Base-by-base conservation (phyloP, 2,329 filamentous ascomycete species). In the Ophiocordyceps sinensis region DNA sequence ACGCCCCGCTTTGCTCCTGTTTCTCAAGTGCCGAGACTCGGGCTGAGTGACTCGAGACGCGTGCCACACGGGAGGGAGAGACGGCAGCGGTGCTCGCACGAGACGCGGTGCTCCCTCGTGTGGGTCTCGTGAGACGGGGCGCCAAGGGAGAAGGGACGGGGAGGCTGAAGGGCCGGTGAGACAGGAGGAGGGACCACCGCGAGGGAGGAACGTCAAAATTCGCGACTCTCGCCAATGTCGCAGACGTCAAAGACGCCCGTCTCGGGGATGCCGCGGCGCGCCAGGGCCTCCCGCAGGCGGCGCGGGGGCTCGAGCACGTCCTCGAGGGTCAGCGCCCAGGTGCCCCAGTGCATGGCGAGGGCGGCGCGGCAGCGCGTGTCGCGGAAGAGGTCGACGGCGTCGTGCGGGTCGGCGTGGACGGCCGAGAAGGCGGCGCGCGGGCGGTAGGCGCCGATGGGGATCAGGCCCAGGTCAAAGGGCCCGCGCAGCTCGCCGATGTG, bases 261-360 rank as follows among this genome's bases (percentile, higher is more conserved):
- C 59, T 88, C 82, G 0, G 73, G 65, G 1, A 93, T 56, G 0
- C 75, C 77, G 51, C 78, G 79, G 52, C 70, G 72, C 51, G 65
- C 71, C 55, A 94, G 61, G 3, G 87, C 87, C 55, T 83, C 68
- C 58, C 70, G 80, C 45, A 95, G 63, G 56, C 83, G 62, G 57
- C 59, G 64, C 2, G 87, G 86, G 37, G 89, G 89, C 63, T 94
- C 87, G 43, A 88, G 58, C 1, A 94, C 82, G 44, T 88, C 82
- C 60, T 96, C 89, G 45, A 77, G 70, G 0, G 88, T 94, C 50
- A 94, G 61, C 1, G 85, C 79, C 86, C 88, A 95, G 0, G 83
- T 80, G 3, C 87, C 88, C 87, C 88, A 95, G 56, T 95, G 89
- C 51, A 95, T 94, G 2, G 77, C 88, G 64, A 95, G 70, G 19